Conservation (phyloP, 768 basidiomycete species). For the Termitomyces titanicus region DNA sequence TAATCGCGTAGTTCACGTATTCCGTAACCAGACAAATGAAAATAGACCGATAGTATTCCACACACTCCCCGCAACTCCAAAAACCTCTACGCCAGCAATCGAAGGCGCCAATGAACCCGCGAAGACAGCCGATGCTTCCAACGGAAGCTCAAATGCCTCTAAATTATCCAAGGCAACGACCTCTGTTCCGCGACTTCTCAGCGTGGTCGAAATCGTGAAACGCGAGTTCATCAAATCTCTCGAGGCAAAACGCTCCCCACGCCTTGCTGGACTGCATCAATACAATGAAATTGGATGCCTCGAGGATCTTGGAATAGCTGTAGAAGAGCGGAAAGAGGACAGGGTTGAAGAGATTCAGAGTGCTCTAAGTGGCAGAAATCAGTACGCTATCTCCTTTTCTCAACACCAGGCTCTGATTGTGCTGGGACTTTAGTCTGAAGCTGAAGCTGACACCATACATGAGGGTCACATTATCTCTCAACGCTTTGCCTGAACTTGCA, state of each 20-base stretch:
- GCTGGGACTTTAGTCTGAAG: conserved; percentile 38
- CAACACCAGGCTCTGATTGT: neutral
- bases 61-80: conserved; percentile 43
- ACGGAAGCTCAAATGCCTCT: neutral
- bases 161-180: conserved; percentile 31
- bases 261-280: conserved; percentile 60
- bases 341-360: conserved; percentile 32
- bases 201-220: conserved; percentile 82
- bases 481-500: conserved; percentile 36
- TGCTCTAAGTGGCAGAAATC: conserved; percentile 56
- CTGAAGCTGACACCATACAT: conserved; percentile 62
- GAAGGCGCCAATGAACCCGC: conserved; percentile 1
- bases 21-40: conserved; percentile 38
- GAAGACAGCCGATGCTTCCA: conserved; percentile 3
- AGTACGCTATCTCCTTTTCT: conserved; percentile 36
- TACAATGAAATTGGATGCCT: conserved; percentile 70
- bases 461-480: conserved; percentile 59
- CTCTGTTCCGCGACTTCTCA: conserved; percentile 60
- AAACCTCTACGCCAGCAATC: conserved; percentile 3
- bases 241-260: conserved; percentile 35
- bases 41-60: conserved; percentile 51
- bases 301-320: conserved; percentile 31
- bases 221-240: conserved; percentile 66
- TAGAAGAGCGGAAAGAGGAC: conserved; percentile 23
- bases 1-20: neutral